Evolutionary conservation across 177 flowering plant species (phyloP), one percentile per base, ranked within the genome.

Genomic region (Vitis hybrid): DNA sequence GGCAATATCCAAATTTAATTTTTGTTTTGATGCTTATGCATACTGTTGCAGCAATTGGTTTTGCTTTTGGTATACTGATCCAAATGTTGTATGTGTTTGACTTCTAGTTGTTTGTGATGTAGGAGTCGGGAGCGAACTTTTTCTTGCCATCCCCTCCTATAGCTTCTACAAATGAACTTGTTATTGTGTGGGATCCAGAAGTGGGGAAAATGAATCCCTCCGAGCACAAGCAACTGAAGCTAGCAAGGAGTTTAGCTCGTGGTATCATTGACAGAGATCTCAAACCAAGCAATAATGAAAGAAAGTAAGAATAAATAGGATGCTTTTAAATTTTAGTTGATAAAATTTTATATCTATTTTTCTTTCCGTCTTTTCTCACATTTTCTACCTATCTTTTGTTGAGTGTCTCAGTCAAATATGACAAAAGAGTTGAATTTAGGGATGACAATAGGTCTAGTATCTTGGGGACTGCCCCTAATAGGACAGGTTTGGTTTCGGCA

Each of bases 141-240:
- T 82, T 90, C 67, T 80, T 90, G 67, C 92, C 98, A 35, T 82
- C 97, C 51, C 93, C 97, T 57, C 93, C 97, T 57, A 87, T 96
- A 57, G 86, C 93, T 79, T 89, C 97, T 71, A 88, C 95, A 68
- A 96, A 96, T 89, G 99, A 93, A 77, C 85, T 93, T 69, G 99
- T 96, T 62, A 86, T 76, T 57, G 98, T 96, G 65, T 96, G 98
- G 98, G 99, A 96, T 74, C 98, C 99, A n/a, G 99, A 96, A 81
- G 83, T 96, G 61, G 98, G 98, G 69, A 93, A 82, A 77, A 83
- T 85, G 54, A 96, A 96, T 81, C 99, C 99, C 52, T 91, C 98
- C 49, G 98, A 96, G 85, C 99, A 96, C 81, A 96, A 96, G 86
- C 98, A 96, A 75, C 85, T 91, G 59, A 96, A 93, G 84, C 82